phyloP scores from a whole-genome alignment of 2,329 filamentous ascomycete genomes.

The Grosmannia penicillata region DNA sequence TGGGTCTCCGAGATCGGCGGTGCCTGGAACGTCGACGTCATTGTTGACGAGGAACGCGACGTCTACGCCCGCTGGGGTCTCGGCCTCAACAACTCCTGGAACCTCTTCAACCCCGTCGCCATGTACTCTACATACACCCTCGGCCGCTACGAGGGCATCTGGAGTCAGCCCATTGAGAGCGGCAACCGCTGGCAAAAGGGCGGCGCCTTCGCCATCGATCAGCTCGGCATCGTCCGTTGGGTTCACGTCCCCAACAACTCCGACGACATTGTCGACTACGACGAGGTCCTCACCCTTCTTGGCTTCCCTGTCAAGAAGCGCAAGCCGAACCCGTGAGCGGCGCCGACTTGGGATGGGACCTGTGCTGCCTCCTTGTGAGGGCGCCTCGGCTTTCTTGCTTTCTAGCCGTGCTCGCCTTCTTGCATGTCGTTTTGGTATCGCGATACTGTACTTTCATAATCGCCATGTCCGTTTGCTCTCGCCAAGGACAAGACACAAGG shows the following conservation, averaged over 20 bases:
- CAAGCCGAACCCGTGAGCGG: background rate
- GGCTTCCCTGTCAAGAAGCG: conserved; percentile 5
- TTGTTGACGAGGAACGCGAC: conserved; percentile 42
- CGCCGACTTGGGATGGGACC: no score
- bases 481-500: no score
- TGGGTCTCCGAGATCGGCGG: conserved; percentile 44
- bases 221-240: conserved; percentile 37
- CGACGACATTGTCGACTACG: conserved; percentile 39
- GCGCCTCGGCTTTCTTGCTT: background rate
- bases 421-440: no score
- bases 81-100: conserved; percentile 43
- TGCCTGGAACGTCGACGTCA: conserved; percentile 39
- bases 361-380: background rate
- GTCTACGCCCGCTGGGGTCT: conserved; percentile 53
- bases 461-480: no score
- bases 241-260: conserved; percentile 29
- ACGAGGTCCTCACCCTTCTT: conserved; percentile 10
- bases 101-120: conserved; percentile 44
- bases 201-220: conserved; percentile 48
- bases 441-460: no score
- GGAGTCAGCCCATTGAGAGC: conserved; percentile 49
- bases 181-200: conserved; percentile 55
- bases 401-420: no score
- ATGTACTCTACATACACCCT: conserved; percentile 43
- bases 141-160: conserved; percentile 48